Conservation (phyloP, 108 stramenopile genomes). For the Cyclotella baltica region DNA sequence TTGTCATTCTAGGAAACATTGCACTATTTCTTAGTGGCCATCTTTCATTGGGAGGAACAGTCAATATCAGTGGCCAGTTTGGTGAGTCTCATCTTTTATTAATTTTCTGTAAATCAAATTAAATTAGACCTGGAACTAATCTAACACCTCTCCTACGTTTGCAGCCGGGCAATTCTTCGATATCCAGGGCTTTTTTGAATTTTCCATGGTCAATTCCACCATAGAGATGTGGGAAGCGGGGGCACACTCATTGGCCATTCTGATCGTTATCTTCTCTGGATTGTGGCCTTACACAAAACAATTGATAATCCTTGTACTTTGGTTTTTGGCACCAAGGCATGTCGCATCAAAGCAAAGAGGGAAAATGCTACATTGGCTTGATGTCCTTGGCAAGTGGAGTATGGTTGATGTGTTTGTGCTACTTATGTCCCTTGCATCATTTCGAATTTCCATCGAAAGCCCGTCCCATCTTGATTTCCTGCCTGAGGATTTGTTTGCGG, state of each 20-base stretch:
- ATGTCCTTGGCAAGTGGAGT: conserved; percentile 73
- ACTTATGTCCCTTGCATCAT: conserved; percentile 71
- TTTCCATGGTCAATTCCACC: conserved; percentile 72
- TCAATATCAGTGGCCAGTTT: conserved; percentile 61
- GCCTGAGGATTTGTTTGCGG: conserved; percentile 69
- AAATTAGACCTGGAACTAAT: neutral
- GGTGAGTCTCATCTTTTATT: neutral
- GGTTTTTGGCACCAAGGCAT: conserved; percentile 70
- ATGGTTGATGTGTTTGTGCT: conserved; percentile 82
- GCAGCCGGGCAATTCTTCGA: conserved; percentile 59
- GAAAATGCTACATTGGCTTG: conserved; percentile 73
- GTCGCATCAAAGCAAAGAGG: conserved; percentile 63
- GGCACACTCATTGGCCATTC: conserved; percentile 65
- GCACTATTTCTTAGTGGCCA: conserved; percentile 81
- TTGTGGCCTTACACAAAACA: conserved; percentile 89
- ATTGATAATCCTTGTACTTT: conserved; percentile 64
- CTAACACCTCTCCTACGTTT: no score
- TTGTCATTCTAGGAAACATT: conserved; percentile 76
- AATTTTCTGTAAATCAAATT: neutral
- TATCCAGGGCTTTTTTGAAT: conserved; percentile 71
- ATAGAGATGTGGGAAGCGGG: conserved; percentile 79
- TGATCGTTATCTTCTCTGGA: conserved; percentile 79
- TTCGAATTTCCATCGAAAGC: conserved; percentile 73
- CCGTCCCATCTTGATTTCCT: conserved; percentile 67
- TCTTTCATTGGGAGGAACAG: conserved; percentile 67